phyloP scores from a whole-genome alignment of 2,329 filamentous ascomycete species.

The Talaromyces marneffei region DNA sequence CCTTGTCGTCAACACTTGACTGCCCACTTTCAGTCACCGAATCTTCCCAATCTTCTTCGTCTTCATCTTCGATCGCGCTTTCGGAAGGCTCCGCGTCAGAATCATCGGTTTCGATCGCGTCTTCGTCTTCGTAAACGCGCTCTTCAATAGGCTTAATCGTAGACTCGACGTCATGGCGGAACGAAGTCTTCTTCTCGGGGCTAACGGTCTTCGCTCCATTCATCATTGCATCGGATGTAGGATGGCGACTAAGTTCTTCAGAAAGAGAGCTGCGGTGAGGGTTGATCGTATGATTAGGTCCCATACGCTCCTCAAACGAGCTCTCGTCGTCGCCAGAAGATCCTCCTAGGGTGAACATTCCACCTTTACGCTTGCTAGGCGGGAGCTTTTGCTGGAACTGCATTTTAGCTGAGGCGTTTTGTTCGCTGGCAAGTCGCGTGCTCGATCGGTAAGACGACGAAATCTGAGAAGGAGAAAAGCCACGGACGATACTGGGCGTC shows the following conservation, averaged over 20 bases:
- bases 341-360: constrained; percentile 66
- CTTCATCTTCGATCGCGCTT: constrained; percentile 71
- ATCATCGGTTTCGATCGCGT: constrained; percentile 53
- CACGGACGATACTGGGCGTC: constrained; percentile 69
- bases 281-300: constrained; percentile 31
- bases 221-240: constrained; percentile 14
- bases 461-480: constrained; percentile 73
- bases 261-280: constrained; percentile 51
- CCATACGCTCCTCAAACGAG: constrained; percentile 62
- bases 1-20: constrained; percentile 73
- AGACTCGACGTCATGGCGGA: constrained; percentile 68
- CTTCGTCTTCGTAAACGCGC: constrained; percentile 48
- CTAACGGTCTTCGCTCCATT: constrained; percentile 13
- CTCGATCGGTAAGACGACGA: constrained; percentile 62
- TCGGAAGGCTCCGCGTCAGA: constrained; percentile 60
- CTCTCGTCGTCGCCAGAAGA: constrained; percentile 81
- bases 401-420: constrained; percentile 36
- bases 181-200: constrained; percentile 69
- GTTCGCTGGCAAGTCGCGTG: constrained; percentile 48
- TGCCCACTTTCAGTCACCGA: constrained; percentile 76
- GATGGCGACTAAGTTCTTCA: constrained; percentile 47
- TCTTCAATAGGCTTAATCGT: constrained; percentile 61
- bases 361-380: constrained; percentile 59
- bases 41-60: constrained; percentile 57
- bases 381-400: constrained; percentile 45